These are phyloP conservation scores for Aspergillus taichungensis DNA, from an alignment of 495 filamentous ascomycete species.

Conservation along the genomic window DNA sequence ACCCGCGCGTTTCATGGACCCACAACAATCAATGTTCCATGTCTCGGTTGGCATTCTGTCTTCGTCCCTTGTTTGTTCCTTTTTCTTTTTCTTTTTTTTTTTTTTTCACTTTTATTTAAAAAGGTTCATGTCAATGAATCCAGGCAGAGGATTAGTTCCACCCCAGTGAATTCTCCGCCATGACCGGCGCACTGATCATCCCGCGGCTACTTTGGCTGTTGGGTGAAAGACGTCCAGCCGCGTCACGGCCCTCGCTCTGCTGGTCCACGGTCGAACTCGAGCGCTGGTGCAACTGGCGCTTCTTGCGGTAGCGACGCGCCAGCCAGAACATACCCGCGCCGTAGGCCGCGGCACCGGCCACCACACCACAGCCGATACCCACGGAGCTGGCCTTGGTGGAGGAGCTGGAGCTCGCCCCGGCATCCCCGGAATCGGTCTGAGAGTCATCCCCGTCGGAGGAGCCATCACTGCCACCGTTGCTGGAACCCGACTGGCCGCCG, in stretches of 20 bases:
- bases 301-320: conserved; percentile 85
- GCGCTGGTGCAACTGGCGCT: conserved; percentile 70
- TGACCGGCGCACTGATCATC: conserved; percentile 77
- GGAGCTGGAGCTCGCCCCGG: conserved; percentile 42
- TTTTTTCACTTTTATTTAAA: too few relatives aligned
- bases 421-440: conserved; percentile 20
- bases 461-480: too few relatives aligned
- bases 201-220: conserved; percentile 54
- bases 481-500: conserved; percentile 12
- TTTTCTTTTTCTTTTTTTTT: conserved; percentile 2
- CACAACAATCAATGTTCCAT: too few relatives aligned
- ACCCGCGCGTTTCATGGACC: too few relatives aligned
- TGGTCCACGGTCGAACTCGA: conserved; percentile 50
- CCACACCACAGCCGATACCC: conserved; percentile 70
- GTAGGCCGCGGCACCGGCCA: conserved; percentile 78
- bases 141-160: conserved; percentile 66
- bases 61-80: too few relatives aligned
- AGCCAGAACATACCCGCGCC: conserved; percentile 98
- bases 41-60: too few relatives aligned
- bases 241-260: conserved; percentile 37
- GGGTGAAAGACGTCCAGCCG: conserved; percentile 31
- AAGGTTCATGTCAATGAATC: conserved; percentile 11
- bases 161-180: conserved; percentile 94
- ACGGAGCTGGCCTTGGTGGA: conserved; percentile 62
- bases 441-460: conserved; percentile 13